A percentile compares a stretch with the other conserved stretches of the same genome.
Conservation (phyloP, 305 asterid species). For the Fraxinus paxiana region DNA sequence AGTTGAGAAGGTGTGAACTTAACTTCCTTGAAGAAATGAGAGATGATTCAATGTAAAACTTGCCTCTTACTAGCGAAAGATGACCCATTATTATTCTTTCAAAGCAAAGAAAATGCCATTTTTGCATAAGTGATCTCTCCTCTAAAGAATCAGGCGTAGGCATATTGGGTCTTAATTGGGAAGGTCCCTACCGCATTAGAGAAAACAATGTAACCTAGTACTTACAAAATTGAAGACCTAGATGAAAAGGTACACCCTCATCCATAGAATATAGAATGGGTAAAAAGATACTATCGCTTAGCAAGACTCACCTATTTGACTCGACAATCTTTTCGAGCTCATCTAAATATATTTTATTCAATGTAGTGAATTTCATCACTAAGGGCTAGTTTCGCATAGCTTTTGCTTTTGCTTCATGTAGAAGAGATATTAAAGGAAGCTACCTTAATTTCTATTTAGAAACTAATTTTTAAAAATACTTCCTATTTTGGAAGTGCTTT, state of each 20-base stretch:
- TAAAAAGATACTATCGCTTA: too few relatives aligned
- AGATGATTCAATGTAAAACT: too few relatives aligned
- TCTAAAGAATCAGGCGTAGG: neutral
- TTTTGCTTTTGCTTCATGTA: neutral
- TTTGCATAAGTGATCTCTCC: neutral
- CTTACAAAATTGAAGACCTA: neutral
- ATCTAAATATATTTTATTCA: too few relatives aligned
- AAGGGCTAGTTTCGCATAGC: neutral
- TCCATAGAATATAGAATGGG: neutral
- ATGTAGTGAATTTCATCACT: neutral
- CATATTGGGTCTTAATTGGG: neutral
- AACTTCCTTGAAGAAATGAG: too few relatives aligned
- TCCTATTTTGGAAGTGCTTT: neutral
- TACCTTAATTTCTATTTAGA: neutral
- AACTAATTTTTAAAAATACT: too few relatives aligned
- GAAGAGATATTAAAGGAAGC: neutral
- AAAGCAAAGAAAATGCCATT: neutral
- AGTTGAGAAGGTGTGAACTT: too few relatives aligned
- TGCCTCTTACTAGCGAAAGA: too few relatives aligned
- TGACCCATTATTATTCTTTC: neutral
- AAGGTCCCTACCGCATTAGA: neutral
- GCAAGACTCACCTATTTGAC: neutral
- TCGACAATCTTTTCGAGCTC: neutral
- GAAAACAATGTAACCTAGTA: too few relatives aligned
- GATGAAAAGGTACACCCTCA: neutral